Conservation (phyloP, 2,329 filamentous ascomycete species). For the Fusarium falciforme region DNA sequence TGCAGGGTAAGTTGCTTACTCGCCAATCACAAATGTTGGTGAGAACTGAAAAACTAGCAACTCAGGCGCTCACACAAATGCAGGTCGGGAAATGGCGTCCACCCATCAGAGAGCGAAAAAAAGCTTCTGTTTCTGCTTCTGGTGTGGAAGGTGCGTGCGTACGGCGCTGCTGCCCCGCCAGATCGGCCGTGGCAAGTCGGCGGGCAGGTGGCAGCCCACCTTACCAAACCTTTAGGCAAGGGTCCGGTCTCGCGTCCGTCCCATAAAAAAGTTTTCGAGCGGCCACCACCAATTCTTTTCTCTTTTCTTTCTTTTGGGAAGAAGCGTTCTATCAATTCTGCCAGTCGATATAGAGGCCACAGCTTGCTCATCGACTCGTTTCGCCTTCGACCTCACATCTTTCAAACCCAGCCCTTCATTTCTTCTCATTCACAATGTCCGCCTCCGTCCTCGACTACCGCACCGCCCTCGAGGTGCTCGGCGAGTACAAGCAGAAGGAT, state of each 20-base stretch:
- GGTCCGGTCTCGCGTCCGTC: constrained; percentile 38
- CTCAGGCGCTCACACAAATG: neutral
- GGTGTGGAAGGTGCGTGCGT: neutral
- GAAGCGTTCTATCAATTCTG: constrained; percentile 59
- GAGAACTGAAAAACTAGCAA: neutral
- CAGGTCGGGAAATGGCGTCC: neutral
- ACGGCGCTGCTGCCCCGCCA: constrained; percentile 25
- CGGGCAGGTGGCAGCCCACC: neutral
- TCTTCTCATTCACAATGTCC: constrained; percentile 69
- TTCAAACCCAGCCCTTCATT: constrained; percentile 45
- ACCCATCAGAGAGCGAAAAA: neutral
- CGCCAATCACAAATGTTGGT: neutral
- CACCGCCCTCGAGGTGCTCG: constrained; percentile 82
- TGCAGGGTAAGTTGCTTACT: neutral
- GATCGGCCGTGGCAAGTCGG: constrained; percentile 21
- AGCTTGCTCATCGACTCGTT: constrained; percentile 47
- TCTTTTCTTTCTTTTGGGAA: constrained; percentile 64
- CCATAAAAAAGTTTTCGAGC: constrained; percentile 56
- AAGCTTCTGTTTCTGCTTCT: neutral
- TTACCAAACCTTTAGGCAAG: constrained; percentile 13
- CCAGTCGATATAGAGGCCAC: constrained; percentile 48
- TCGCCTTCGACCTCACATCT: constrained; percentile 57
- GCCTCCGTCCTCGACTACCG: constrained; percentile 75
- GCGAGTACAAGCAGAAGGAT: constrained; percentile 84
- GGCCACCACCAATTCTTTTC: constrained; percentile 49